A percentile compares a stretch with the other conserved stretches of the same genome.
Conservation (phyloP, 805 yeast species). For the Saccharomycopsis fermentans region DNA sequence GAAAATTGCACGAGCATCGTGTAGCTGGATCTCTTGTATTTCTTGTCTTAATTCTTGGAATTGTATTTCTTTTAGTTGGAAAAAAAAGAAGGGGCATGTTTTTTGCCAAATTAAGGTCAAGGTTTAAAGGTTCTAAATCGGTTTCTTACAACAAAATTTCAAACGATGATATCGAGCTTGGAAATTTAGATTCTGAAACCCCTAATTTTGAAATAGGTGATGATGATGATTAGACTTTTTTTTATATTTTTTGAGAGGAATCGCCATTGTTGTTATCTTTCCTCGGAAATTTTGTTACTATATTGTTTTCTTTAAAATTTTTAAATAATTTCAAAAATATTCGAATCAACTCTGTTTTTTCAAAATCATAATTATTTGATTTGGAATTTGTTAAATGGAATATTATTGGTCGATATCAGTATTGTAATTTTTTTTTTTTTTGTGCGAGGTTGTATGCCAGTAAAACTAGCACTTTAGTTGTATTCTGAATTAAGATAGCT, state of each 20-base stretch:
- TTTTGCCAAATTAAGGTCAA: background rate
- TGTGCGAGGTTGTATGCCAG: background rate
- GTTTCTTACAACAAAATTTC: background rate
- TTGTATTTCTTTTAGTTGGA: conserved; percentile 30
- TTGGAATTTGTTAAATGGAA: background rate
- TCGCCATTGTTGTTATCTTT: background rate
- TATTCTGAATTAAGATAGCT: no score
- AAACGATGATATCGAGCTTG: conserved; percentile 14
- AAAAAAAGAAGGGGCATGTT: conserved; percentile 19
- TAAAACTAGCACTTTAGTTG: no score
- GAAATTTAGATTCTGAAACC: conserved; percentile 4
- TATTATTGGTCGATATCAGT: background rate
- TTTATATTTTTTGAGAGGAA: background rate
- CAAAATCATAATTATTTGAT: background rate
- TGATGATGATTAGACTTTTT: conserved; percentile 5
- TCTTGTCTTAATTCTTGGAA: conserved; percentile 23
- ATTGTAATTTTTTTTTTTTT: background rate
- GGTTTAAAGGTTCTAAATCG: background rate
- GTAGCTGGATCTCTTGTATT: conserved; percentile 30
- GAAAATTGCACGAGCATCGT: conserved; percentile 26
- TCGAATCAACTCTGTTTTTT: no score
- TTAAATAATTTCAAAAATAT: no score
- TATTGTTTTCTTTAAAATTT: background rate
- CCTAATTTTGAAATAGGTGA: conserved; percentile 4
- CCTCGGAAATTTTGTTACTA: background rate